Evolutionary conservation across 75 land plant genomes (phyloP).

Genomic region (Picea sitchensis): DNA sequence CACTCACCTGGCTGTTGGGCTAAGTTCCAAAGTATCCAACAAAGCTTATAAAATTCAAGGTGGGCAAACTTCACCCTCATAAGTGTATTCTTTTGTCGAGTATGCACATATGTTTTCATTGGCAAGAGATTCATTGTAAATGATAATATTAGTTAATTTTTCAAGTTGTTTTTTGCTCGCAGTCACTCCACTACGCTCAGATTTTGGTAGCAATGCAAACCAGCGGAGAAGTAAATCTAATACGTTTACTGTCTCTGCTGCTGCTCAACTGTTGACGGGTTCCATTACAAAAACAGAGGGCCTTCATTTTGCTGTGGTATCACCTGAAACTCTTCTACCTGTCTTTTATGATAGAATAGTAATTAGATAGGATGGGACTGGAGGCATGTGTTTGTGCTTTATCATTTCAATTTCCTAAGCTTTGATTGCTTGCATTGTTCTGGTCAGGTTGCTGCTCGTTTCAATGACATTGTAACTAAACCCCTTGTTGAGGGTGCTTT

Average conservation of each 20-base stretch:
- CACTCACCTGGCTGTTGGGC: no score
- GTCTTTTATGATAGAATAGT: background rate
- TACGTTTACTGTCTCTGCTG: slow-evolving; percentile 18
- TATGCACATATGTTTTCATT: background rate
- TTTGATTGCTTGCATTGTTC: slow-evolving; percentile 10
- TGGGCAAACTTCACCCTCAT: no score
- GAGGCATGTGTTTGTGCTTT: background rate
- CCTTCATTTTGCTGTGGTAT: slow-evolving; percentile 81
- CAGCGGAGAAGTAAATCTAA: background rate
- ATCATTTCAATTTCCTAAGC: slow-evolving; percentile 5
- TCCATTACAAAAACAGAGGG: slow-evolving; percentile 57
- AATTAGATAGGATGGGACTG: background rate
- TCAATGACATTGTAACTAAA: slow-evolving; percentile 89
- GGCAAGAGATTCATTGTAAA: background rate
- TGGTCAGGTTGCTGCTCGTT: slow-evolving; percentile 82
- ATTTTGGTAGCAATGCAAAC: background rate
- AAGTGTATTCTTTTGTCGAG: no score
- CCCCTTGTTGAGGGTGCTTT: slow-evolving; percentile 82
- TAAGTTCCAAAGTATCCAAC: no score
- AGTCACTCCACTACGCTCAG: background rate
- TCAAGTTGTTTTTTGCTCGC: background rate
- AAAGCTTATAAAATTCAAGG: no score
- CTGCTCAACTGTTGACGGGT: slow-evolving; percentile 55
- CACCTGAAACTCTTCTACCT: background rate
- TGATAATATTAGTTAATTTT: background rate